Percentiles rank a stretch among this genome's conserved stretches.
Conservation (phyloP, 306 rosid species). For the cucumber (Cucumis sativus) region DNA sequence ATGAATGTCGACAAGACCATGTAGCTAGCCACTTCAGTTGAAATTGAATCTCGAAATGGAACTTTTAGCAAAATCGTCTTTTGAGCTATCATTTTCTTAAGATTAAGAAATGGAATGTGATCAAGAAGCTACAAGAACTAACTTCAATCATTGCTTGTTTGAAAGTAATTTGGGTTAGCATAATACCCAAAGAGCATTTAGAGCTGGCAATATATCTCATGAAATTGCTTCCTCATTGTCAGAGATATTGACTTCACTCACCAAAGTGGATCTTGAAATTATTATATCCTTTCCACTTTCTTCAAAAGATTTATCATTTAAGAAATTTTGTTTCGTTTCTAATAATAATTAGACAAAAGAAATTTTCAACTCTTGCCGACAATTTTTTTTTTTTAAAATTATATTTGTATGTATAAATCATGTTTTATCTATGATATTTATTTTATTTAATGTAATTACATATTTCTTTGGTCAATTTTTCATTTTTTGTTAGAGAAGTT, state of each 20-base stretch:
- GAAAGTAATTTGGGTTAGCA: background rate
- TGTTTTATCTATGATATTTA: background rate
- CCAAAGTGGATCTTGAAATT: constrained; percentile 2
- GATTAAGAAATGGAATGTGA: background rate
- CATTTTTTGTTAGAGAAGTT: background rate
- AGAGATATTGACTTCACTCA: background rate
- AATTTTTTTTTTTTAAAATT: background rate
- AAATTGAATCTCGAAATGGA: background rate
- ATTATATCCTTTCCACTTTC: background rate
- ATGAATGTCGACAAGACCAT: background rate
- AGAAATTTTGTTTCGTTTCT: background rate
- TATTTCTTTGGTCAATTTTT: background rate
- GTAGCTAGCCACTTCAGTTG: background rate
- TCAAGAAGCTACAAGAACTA: background rate
- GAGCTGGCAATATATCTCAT: background rate
- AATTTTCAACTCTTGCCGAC: background rate
- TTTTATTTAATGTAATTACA: background rate
- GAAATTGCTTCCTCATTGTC: background rate
- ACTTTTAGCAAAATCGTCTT: background rate
- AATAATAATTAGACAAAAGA: background rate
- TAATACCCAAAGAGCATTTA: constrained; percentile 3
- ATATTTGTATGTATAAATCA: background rate
- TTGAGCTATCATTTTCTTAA: background rate
- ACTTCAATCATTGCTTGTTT: background rate
- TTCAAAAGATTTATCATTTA: background rate